Conservation (phyloP, 352 stramenopile genomes). For the Globisporangium canariense region DNA sequence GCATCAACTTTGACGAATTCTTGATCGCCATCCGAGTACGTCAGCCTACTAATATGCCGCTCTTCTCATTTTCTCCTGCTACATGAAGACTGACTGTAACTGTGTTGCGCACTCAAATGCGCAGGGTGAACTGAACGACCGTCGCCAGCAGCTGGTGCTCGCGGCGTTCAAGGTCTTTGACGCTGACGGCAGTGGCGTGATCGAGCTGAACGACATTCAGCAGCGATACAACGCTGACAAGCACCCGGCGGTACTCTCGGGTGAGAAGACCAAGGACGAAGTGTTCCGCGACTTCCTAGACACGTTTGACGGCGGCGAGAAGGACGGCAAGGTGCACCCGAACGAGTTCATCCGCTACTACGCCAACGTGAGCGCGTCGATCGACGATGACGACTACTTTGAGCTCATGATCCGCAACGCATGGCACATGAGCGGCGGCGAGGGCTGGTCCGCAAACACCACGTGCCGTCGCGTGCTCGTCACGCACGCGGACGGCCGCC, state of each 20-base stretch:
- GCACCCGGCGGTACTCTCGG: slow-evolving; percentile 52
- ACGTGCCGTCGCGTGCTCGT: slow-evolving; percentile 66
- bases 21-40: slow-evolving; percentile 47
- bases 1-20: slow-evolving; percentile 75
- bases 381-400: slow-evolving; percentile 86
- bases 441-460: slow-evolving; percentile 56
- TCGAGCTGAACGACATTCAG: slow-evolving; percentile 44
- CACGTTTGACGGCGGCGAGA: slow-evolving; percentile 36
- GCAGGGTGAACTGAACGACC: slow-evolving; percentile 35
- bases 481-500: slow-evolving; percentile 42
- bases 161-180: slow-evolving; percentile 73
- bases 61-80: not conserved
- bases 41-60: not conserved
- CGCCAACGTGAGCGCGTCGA: slow-evolving; percentile 57
- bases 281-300: slow-evolving; percentile 33
- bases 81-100: not conserved
- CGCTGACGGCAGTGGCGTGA: slow-evolving; percentile 48
- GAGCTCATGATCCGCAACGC: slow-evolving; percentile 82
- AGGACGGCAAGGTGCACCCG: slow-evolving; percentile 32
- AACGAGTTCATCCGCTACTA: slow-evolving; percentile 68
- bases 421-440: slow-evolving; percentile 74
- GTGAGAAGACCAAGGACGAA: slow-evolving; percentile 29
- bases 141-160: slow-evolving; percentile 53
- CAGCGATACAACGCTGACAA: slow-evolving; percentile 42
- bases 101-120: slow-evolving; percentile 10